Percentiles rank a stretch among this genome's conserved stretches.
These are phyloP conservation scores for sunflower (Helianthus annuus) DNA, from an alignment of 129 eudicot species.

Conservation along the genomic window HanXRQr2.0-SUNRISE NC_035448.2:51152417-51152916, in stretches of 20 bases:
- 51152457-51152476: no score
- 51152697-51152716: slow-evolving; percentile 50
- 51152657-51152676: slow-evolving; percentile 48
- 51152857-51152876: slow-evolving; percentile 91
- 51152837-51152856: slow-evolving; percentile 72
- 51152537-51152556: slow-evolving; percentile 49
- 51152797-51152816: slow-evolving; percentile 39
- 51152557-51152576: slow-evolving; percentile 73
- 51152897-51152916: slow-evolving; percentile 62
- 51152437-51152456: no score
- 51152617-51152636: slow-evolving; percentile 56
- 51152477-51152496: no score
- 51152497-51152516: background rate
- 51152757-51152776: background rate
- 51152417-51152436: no score
- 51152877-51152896: slow-evolving; percentile 55
- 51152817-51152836: slow-evolving; percentile 47
- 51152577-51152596: slow-evolving; percentile 60
- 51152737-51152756: slow-evolving; percentile 4
- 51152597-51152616: slow-evolving; percentile 64
- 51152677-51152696: slow-evolving; percentile 46
- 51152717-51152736: slow-evolving; percentile 21
- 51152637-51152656: slow-evolving; percentile 51
- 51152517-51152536: slow-evolving; percentile 37
- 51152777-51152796: slow-evolving; percentile 36